phyloP scores from a whole-genome alignment of 1,139 yeast genomes.

The Suhomyces chickasaworum region DNA sequence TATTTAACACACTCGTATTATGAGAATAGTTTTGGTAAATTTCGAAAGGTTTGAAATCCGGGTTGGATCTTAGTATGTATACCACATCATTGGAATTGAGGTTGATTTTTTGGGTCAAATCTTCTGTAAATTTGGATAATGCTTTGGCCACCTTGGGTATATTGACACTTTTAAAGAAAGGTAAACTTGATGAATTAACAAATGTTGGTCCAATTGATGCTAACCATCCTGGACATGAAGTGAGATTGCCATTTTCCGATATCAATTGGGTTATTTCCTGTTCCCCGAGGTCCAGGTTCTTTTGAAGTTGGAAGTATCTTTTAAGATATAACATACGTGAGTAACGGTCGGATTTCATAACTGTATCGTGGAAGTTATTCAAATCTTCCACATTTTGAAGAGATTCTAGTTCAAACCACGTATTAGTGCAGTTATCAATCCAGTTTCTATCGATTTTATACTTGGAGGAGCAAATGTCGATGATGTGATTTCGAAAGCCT shows the following conservation, averaged over 20 bases:
- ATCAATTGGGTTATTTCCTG: not conserved
- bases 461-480: conserved; percentile 26
- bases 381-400: conserved; percentile 13
- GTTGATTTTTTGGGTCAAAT: not conserved
- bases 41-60: conserved; percentile 13
- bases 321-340: conserved; percentile 13
- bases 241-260: conserved; percentile 7
- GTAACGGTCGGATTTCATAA: conserved; percentile 1
- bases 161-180: not conserved
- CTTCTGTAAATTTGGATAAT: not conserved
- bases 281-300: not conserved
- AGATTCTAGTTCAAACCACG: conserved; percentile 10
- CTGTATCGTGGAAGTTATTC: not conserved
- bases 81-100: conserved; percentile 15
- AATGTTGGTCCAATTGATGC: conserved; percentile 9
- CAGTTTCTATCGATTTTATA: conserved; percentile 15
- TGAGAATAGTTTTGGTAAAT: conserved; percentile 16
- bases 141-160: conserved; percentile 1
- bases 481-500: conserved; percentile 22
- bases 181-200: conserved; percentile 6
- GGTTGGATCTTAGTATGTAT: conserved; percentile 13
- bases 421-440: conserved; percentile 11
- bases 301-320: conserved; percentile 7
- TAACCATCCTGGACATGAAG: conserved; percentile 18
- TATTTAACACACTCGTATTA: conserved; percentile 13